Percentiles rank a stretch among this genome's conserved stretches.
These are phyloP conservation scores for Lipomyces yamadae DNA, from an alignment of 805 yeast genomes.

Conservation along the genomic window DNA sequence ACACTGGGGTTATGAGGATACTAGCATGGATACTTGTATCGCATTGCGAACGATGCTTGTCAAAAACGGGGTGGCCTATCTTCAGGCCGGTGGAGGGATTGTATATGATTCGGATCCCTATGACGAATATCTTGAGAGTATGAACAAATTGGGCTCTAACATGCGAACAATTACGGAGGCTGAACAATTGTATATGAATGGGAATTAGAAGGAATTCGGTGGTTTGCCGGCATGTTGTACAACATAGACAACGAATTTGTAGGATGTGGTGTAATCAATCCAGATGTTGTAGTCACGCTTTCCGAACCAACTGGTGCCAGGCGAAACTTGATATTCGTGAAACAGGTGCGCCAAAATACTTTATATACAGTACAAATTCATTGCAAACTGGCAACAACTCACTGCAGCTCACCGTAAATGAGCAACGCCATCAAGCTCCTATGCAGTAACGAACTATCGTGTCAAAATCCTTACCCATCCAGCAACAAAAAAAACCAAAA, in stretches of 20 bases:
- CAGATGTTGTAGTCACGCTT: neutral
- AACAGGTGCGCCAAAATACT: neutral
- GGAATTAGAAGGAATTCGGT: slow-evolving; percentile 40
- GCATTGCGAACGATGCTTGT: slow-evolving; percentile 96
- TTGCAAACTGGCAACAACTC: neutral
- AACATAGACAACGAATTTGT: neutral
- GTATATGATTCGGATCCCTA: slow-evolving; percentile 93
- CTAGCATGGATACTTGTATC: slow-evolving; percentile 95
- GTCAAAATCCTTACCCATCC: neutral
- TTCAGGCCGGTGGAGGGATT: slow-evolving; percentile 99
- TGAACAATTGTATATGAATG: slow-evolving; percentile 72
- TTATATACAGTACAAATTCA: neutral
- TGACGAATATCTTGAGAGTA: slow-evolving; percentile 94
- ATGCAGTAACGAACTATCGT: neutral
- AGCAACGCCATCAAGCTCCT: neutral
- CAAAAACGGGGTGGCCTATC: slow-evolving; percentile 85
- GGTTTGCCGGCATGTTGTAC: neutral
- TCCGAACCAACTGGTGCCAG: neutral
- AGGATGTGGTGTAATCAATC: neutral
- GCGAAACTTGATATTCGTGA: neutral
- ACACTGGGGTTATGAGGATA: slow-evolving; percentile 95
- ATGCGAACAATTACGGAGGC: slow-evolving; percentile 90
- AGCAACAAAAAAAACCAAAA: neutral
- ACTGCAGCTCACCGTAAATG: neutral
- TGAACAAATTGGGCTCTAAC: slow-evolving; percentile 96